Base-by-base conservation (phyloP, 306 rosid species). In the Begonia peltatifolia region DNA sequence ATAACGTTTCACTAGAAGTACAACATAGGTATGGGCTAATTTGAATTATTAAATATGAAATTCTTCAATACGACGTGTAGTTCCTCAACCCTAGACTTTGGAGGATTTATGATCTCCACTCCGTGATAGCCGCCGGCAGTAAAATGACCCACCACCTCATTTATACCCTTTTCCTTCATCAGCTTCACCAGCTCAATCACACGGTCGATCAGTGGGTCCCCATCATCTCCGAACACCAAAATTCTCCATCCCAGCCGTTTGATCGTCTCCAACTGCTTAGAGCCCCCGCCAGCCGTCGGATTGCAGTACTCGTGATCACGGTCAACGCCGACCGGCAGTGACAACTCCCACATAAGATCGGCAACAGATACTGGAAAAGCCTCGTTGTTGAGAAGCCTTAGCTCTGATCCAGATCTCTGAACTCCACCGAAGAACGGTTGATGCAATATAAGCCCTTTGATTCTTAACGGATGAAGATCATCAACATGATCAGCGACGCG, bases 351-450 rank as follows among this genome's bases (percentile, higher is more conserved):
- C 76, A 76, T 41, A 41, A 87, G 41, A 70, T 87, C 96, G 47
- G 76, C 30, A n/a, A 63, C 95, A 1, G 88, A 79, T 49, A 83
- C 58, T 0, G 93, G 93, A 16, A 77, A 13, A 1, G 55, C 11
- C 50, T 75, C 74, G 23, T 87, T 88, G n/a, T 85, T 44, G 0
- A 87, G 79, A 2, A 41, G 71, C 50, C 30, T 52, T 2, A 82
- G 66, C 74, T 87, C 93, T 0, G 95, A 87, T 0, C n/a, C 2
- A 0, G 67, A 68, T 48, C 95, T 73, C 14, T 68, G 71, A 14
- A 53, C 59, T 5, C 89, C 93, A 0, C 84, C 79, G 14, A 80
- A 69, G 88, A 83, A 77, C 1, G 96, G 89, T 41, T 87, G 96
- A 53, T 87, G 78, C 87, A 87, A 54, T 0, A 83, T 55, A 2